Evolutionary conservation across 2,329 filamentous ascomycete species (phyloP).

Genomic region (Rachicladosporium sp.): DNA sequence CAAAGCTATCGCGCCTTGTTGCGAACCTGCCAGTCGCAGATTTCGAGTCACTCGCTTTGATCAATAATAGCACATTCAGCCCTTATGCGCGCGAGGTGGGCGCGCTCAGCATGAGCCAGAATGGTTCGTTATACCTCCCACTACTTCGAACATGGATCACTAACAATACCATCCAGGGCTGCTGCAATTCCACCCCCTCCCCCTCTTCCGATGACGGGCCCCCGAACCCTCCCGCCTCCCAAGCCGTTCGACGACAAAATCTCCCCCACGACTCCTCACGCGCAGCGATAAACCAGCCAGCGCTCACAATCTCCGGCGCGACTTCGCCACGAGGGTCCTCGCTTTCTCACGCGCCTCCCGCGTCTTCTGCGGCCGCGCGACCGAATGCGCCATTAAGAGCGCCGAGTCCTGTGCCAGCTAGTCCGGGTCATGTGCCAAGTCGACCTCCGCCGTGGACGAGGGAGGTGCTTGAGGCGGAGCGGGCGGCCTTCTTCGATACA

Average conservation of each 20-base stretch:
- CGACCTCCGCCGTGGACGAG: conserved; percentile 49
- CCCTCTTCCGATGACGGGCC: conserved; percentile 1
- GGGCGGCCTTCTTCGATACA: conserved; percentile 81
- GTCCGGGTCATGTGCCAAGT: conserved; percentile 11
- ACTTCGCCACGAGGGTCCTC: background rate
- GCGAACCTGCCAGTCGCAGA: too few relatives aligned
- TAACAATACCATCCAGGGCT: conserved; percentile 3
- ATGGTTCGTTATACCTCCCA: too few relatives aligned
- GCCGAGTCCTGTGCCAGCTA: conserved; percentile 11
- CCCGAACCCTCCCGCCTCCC: background rate
- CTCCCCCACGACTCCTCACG: conserved; percentile 3
- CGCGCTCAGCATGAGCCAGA: too few relatives aligned
- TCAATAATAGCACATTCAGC: too few relatives aligned
- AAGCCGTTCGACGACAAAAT: background rate
- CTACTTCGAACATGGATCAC: too few relatives aligned
- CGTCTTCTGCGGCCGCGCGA: conserved; percentile 5
- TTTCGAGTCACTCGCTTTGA: too few relatives aligned
- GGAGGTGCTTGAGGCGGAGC: conserved; percentile 55
- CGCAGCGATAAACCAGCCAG: conserved; percentile 6
- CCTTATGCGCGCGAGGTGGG: too few relatives aligned
- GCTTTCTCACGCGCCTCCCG: background rate
- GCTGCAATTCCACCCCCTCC: conserved; percentile 3
- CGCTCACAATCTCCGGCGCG: conserved; percentile 1
- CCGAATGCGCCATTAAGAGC: conserved; percentile 18
- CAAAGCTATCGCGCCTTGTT: too few relatives aligned